Base-by-base conservation (phyloP, 2,329 filamentous ascomycete species). In the Cladosporium sp. region DNA sequence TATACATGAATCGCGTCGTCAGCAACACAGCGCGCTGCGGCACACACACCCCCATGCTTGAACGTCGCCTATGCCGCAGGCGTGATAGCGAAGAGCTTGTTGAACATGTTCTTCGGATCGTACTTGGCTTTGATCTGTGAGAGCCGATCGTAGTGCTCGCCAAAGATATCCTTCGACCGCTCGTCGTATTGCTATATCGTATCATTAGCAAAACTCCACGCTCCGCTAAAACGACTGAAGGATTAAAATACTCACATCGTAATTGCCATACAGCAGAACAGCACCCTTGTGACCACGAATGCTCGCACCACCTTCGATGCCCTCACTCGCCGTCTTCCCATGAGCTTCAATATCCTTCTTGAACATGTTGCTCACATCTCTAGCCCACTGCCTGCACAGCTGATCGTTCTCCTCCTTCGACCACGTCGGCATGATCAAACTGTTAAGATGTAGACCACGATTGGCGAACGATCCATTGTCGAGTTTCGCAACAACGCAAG, bases 81-180 rank as follows among this genome's bases (percentile, higher is more conserved):
- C 59, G 66, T 67, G 30, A 75, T 73, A 3, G 72, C 62, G 30
- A 75, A 75, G 18, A 72, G 70, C 68, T 82, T 83, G 54, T 80
- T 76, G 70, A 84, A 85, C 21, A 83, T 70, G 68, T 81, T 83
- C 4, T 66, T 74, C 2, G 82, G 81, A 69, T 84, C 82, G 66
- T 83, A 84, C 62, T 75, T 75, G 24, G 75, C 77, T 73, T 85
- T 84, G 49, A 84, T 70, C 5, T 71, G 69, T 68, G 80, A 77
- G 54, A 85, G 69, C 8, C 77, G 72, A 2, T 70, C 68, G 47
- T 80, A 78, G 64, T 84, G 82, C 14, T 75, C 75, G 2, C 82
- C 82, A 68, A 82, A 84, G 49, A 82, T 79, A 59, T 81, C 80
- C 44, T 67, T 71, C 8, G 68, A 71, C 11, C 67, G 68, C 65